Percentiles rank a stretch among this genome's conserved stretches.
Evolutionary conservation across 2,329 filamentous ascomycete species (phyloP).

Genomic region (Chrysoporthe austroafricana): DNA sequence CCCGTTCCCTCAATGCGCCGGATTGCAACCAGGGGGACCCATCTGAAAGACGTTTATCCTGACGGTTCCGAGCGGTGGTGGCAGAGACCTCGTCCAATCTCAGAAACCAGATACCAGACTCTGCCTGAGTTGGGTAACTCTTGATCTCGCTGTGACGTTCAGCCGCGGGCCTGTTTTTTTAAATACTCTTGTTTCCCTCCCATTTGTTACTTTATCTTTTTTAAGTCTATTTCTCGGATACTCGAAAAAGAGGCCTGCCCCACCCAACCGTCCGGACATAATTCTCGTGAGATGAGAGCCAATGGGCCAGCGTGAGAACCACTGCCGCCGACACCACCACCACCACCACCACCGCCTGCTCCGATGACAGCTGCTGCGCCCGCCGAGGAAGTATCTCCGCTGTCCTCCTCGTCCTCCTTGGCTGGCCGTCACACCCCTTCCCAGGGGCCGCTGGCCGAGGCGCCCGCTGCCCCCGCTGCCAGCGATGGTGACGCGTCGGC

Average conservation of each 20-base stretch:
- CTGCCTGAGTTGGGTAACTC: neutral
- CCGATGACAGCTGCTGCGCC: constrained; percentile 22
- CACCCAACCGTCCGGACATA: too few species aligned
- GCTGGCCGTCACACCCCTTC: neutral
- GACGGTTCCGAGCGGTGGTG: neutral
- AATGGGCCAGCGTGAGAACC: constrained; percentile 20
- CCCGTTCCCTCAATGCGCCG: neutral
- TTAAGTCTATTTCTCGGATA: too few species aligned
- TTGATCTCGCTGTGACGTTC: neutral
- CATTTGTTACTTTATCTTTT: neutral
- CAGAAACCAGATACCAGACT: neutral
- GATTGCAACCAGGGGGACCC: neutral
- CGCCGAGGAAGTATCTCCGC: constrained; percentile 20
- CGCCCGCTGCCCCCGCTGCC: neutral
- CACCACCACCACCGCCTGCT: constrained; percentile 12
- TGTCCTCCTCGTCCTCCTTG: constrained; percentile 22
- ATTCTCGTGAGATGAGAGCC: constrained; percentile 20
- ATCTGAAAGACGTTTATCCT: neutral
- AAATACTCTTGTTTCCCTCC: neutral
- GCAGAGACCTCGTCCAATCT: neutral
- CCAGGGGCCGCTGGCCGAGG: neutral
- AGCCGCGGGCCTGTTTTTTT: neutral
- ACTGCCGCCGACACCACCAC: constrained; percentile 7
- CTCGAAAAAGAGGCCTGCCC: neutral
- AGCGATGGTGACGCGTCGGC: constrained; percentile 8